phyloP scores from a whole-genome alignment of 768 basidiomycete genomes.

The Harrya chromipes region DNA sequence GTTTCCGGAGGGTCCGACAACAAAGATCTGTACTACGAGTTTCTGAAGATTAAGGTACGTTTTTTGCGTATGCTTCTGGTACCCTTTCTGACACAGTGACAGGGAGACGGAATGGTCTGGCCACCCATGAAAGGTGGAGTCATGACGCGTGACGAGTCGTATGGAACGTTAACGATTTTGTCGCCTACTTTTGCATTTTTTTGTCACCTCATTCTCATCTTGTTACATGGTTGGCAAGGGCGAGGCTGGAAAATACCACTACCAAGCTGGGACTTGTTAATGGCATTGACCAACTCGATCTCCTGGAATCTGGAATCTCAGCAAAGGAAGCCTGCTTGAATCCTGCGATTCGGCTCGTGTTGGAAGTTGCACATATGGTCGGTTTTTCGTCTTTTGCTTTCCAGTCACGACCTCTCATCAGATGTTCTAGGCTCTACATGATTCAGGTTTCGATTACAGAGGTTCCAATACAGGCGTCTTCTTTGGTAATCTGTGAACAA shows the following conservation, averaged over 20 bases:
- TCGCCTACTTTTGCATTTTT: not conserved
- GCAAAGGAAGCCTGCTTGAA: conserved; percentile 31
- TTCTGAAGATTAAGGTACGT: conserved; percentile 28
- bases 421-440: conserved; percentile 33
- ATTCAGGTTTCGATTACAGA: conserved; percentile 47
- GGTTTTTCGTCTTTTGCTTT: not conserved
- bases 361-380: conserved; percentile 31
- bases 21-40: conserved; percentile 29
- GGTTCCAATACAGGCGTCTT: conserved; percentile 43
- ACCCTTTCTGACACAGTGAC: conserved; percentile 4
- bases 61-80: not conserved
- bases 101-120: conserved; percentile 29
- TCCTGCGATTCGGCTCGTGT: conserved; percentile 28
- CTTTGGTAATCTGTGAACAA: conserved; percentile 32
- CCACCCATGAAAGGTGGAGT: conserved; percentile 29
- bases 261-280: conserved; percentile 29
- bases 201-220: not conserved
- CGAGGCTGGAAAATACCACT: conserved; percentile 30
- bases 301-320: conserved; percentile 34
- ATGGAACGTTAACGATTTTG: conserved; percentile 16
- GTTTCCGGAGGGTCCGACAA: conserved; percentile 32
- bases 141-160: conserved; percentile 31
- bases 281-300: conserved; percentile 32
- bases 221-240: conserved; percentile 23
- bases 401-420: not conserved